Evolutionary conservation across 2,329 filamentous ascomycete species (phyloP).

Genomic region (Emergomyces orientalis): DNA sequence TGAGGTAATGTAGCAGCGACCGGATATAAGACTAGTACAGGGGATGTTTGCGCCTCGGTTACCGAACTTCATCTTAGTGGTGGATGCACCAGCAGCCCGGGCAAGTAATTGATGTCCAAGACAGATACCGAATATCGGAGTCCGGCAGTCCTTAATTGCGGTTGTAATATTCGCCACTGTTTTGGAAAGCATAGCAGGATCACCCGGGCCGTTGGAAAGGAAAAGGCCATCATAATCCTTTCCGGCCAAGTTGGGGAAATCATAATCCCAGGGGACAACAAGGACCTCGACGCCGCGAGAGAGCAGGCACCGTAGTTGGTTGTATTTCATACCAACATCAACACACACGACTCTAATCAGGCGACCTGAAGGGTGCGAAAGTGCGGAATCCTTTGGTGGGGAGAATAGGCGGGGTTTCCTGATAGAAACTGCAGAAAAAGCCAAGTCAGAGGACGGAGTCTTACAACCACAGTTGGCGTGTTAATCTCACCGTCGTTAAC

Average conservation of each 20-base stretch:
- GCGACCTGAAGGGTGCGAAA: conserved; percentile 82
- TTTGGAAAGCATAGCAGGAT: conserved; percentile 72
- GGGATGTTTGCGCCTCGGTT: conserved; percentile 98
- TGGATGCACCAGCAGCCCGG: conserved; percentile 73
- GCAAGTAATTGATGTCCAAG: conserved; percentile 89
- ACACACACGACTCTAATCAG: conserved; percentile 80
- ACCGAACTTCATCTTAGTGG: conserved; percentile 97
- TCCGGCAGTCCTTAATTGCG: conserved; percentile 67
- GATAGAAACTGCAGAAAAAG: conserved; percentile 62
- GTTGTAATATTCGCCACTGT: conserved; percentile 72
- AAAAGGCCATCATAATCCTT: conserved; percentile 93
- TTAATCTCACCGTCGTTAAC: conserved; percentile 79
- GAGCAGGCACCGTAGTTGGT: conserved; percentile 89
- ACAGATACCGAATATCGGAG: conserved; percentile 92
- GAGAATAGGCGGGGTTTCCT: conserved; percentile 77
- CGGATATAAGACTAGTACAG: conserved; percentile 89
- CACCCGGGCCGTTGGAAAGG: conserved; percentile 94
- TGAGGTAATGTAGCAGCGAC: conserved; percentile 96
- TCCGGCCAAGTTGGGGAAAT: conserved; percentile 66
- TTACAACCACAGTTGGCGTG: neutral
- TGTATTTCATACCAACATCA: conserved; percentile 97
- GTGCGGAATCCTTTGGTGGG: conserved; percentile 51
- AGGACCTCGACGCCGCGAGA: conserved; percentile 86
- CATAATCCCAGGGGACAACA: conserved; percentile 92
- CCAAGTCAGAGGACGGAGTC: conserved; percentile 11